Base-by-base conservation (phyloP, 192 early-diverging fungal genomes). In the Coemansia sp. region DNA sequence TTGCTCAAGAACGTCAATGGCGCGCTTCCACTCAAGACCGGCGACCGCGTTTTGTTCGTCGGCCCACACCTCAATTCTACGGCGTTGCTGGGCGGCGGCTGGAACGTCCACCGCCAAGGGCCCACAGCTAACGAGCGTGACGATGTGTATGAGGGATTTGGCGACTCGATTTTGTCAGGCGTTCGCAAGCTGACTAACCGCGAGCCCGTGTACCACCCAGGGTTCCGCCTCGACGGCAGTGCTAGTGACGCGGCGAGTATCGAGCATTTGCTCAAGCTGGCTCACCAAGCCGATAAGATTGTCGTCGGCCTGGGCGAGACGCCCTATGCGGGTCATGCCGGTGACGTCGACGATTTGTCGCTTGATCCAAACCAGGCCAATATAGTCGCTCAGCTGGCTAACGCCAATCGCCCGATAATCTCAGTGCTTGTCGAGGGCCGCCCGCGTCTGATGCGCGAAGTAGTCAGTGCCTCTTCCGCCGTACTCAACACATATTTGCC, bases 51-150 rank as follows among this genome's bases (percentile, higher is more conserved):
- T 30, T 62, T 88, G 42, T 79, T 88, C 9, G 72, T 88, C 4
- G 89, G 89, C 3, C 88, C 86, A 5, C 84, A 84, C 30, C 75
- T 85, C 38, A 80, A 88, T 64, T 85, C 80, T 1, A 84, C 87
- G 2, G 73, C 77, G 43, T 75, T 86, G 30, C 62, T 88, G 3
- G 83, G 74, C 32, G 86, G 86, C 13, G 84, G 82, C 1, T 87
- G 87, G 88, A 84, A 75, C 8, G 75, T 88, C 47, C 80, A 85
- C 37, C 82, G 82, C 81, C 65, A 78, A 59, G 73, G 86, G 66
- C 8, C 62, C 58, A 60, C 65, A 0, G 5, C 19, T 2, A 19
- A n/a, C 11, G 68, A 71, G 46, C 55, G 40, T 42, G 77, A 80
- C 40, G 39, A n/a, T 1, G 67, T 75, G 0, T 80, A 53, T 40